Evolutionary conservation across 106 monocot genomes (phyloP), one percentile per base, ranked within the genome.

Genomic region (Chionographis japonica): DNA sequence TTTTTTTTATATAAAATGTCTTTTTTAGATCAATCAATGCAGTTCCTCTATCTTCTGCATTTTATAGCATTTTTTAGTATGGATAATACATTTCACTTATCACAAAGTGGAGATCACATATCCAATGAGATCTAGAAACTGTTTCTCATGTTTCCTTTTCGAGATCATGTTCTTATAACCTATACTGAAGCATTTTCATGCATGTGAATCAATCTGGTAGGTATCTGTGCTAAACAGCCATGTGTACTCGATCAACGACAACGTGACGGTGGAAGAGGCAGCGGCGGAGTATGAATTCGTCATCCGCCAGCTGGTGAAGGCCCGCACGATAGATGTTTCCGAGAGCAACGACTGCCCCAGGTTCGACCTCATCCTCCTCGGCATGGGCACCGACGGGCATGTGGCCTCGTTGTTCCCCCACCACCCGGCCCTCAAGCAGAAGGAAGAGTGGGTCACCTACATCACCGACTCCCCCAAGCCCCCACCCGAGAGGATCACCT

Each of bases 401-500:
- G 65, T 94, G 3, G 90, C 90, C 4, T 94, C 94, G 3, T 76
- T 94, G 8, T 90, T 87, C 68, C 90, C 90, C 2, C 38, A 69
- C 54, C 90, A 90, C 18, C 78, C 87, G 2, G 61, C 80, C 3
- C 78, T 93, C 1, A 72, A 86, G 13, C 77, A 71, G 67, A 79
- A 69, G 14, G 77, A 66, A 6, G 89, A 93, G 37, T 89, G 93
- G 93, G 81, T 93, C 54, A 93, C 89, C 18, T 84, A 77, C 77
- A 76, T 89, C 61, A 94, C 82, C 2, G 77, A 94, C 61, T 90
- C 84, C 6, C 90, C 90, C 3, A 69, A 78, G 78, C 73, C 87
- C 7, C 94, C 94, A 3, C 87, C 90, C 2, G 94, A 94, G 75
- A 79, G 94, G 76, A 94, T 94, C 63, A 94, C 90, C 62, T 90